These are phyloP conservation scores for Fusarium sp. DNA, from an alignment of 2,329 filamentous ascomycete species.

Conservation along the genomic window DNA sequence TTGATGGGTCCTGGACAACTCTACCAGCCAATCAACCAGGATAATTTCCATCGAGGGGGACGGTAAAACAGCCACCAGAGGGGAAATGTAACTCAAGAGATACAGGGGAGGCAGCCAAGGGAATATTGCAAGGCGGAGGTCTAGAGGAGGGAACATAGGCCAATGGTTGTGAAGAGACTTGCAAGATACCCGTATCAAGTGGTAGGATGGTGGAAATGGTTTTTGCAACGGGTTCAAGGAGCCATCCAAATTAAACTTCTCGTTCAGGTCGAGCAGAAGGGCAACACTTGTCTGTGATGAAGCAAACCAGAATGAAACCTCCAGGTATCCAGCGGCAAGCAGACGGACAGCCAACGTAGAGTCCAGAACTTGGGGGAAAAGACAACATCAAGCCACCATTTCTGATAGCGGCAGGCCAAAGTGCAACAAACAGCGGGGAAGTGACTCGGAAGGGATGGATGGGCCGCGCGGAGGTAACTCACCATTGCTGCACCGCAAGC, in stretches of 20 bases:
- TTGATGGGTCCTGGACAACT: slow-evolving; percentile 5
- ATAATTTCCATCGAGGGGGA: background rate
- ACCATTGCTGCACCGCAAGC: slow-evolving; percentile 94
- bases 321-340: slow-evolving; percentile 6
- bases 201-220: background rate
- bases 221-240: background rate
- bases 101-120: background rate
- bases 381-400: background rate
- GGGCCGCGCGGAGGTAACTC: slow-evolving; percentile 36
- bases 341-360: background rate
- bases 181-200: background rate
- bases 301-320: slow-evolving; percentile 15
- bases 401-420: background rate
- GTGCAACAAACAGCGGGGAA: background rate
- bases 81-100: background rate
- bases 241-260: background rate
- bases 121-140: background rate
- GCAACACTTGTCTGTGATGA: background rate
- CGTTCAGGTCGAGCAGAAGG: background rate
- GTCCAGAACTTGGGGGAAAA: slow-evolving; percentile 9
- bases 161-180: background rate
- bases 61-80: background rate
- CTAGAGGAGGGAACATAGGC: background rate
- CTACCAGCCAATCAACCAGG: slow-evolving; percentile 1
- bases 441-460: background rate